A percentile compares a stretch with the other conserved stretches of the same genome.
Conservation (phyloP, 2,329 filamentous ascomycete species). For the Magnaporthales sp. region DNA sequence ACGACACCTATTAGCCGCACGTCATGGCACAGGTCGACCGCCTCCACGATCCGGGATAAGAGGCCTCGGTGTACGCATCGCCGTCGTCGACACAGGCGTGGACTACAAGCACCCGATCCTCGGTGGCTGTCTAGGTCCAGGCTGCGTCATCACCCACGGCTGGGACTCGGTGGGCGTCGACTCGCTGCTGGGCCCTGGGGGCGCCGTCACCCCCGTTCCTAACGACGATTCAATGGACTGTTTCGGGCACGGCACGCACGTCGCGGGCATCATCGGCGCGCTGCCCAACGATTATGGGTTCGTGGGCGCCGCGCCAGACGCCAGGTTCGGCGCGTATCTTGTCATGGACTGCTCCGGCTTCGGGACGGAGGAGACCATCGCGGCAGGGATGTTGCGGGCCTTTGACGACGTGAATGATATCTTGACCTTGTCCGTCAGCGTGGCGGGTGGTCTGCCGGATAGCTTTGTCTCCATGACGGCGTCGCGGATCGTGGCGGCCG, state of each 20-base stretch:
- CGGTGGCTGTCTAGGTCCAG: constrained; percentile 27
- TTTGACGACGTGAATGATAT: constrained; percentile 29
- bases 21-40: constrained; percentile 16
- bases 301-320: constrained; percentile 16
- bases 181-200: not conserved
- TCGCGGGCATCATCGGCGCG: constrained; percentile 18
- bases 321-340: constrained; percentile 14
- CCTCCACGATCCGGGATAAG: constrained; percentile 11
- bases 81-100: constrained; percentile 14
- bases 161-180: constrained; percentile 5
- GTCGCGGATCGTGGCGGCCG: constrained; percentile 28
- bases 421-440: constrained; percentile 21
- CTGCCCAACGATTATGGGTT: constrained; percentile 9
- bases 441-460: constrained; percentile 14
- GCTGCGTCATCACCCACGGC: constrained; percentile 7
- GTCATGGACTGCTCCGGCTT: constrained; percentile 13
- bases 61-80: constrained; percentile 12
- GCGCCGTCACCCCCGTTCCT: constrained; percentile 5
- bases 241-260: constrained; percentile 16
- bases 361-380: constrained; percentile 20
- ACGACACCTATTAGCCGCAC: constrained; percentile 12
- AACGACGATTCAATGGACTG: constrained; percentile 16
- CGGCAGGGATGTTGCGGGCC: constrained; percentile 25
- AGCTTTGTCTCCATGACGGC: constrained; percentile 25
- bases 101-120: constrained; percentile 20